Conservation (phyloP, 1,139 yeast genomes). For the Zygoascus sp. region DNA sequence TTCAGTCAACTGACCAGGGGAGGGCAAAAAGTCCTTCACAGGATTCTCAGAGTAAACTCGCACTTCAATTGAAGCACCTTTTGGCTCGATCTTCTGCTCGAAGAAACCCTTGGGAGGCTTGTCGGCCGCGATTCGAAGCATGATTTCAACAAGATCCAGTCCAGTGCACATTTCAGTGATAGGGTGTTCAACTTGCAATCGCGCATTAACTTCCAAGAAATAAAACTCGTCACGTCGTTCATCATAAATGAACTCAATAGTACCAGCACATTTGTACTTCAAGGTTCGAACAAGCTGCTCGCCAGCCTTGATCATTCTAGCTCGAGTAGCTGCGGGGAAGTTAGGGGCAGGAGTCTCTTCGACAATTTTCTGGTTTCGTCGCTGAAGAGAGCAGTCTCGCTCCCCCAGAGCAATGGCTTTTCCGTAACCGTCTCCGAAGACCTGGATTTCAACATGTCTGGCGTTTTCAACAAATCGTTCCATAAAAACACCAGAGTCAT, state of each 20-base stretch:
- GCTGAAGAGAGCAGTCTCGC: constrained; percentile 94
- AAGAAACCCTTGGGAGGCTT: constrained; percentile 64
- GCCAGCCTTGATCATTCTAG: constrained; percentile 74
- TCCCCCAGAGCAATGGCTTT: constrained; percentile 91
- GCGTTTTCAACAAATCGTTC: constrained; percentile 93
- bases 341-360: constrained; percentile 98
- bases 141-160: constrained; percentile 92
- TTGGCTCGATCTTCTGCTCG: constrained; percentile 45
- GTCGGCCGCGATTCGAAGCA: constrained; percentile 88
- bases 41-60: constrained; percentile 96
- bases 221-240: constrained; percentile 80
- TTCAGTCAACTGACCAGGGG: constrained; percentile 90
- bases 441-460: constrained; percentile 93
- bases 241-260: constrained; percentile 93
- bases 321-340: constrained; percentile 73
- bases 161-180: constrained; percentile 95
- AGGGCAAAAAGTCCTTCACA: constrained; percentile 87
- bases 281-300: constrained; percentile 73
- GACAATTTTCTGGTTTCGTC: constrained; percentile 92
- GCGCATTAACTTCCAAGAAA: constrained; percentile 92
- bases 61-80: constrained; percentile 95
- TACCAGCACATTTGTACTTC: constrained; percentile 94
- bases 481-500: constrained; percentile 90
- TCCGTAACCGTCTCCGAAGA: constrained; percentile 94
- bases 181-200: constrained; percentile 97